Percentiles rank a stretch among this genome's conserved stretches.
Conservation (phyloP, 2,329 filamentous ascomycete species). For the Fusarium keratoplasticum region DNA sequence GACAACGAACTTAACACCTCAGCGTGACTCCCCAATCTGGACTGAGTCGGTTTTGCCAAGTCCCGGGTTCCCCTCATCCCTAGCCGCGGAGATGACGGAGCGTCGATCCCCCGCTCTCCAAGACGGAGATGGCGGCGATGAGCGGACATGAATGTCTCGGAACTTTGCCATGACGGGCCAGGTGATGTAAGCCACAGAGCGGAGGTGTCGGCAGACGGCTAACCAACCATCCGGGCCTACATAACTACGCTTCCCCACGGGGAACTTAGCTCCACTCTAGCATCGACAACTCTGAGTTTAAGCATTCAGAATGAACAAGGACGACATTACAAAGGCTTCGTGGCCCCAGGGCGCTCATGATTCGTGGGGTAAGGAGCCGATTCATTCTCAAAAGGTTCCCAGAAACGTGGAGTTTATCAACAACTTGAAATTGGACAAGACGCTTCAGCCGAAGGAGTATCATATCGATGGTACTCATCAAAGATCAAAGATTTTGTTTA, state of each 20-base stretch:
- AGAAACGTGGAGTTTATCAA: background rate
- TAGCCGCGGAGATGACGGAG: background rate
- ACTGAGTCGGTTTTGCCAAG: background rate
- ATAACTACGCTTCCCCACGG: constrained; percentile 9
- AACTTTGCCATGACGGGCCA: background rate
- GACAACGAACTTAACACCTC: background rate
- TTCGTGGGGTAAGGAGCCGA: constrained; percentile 13
- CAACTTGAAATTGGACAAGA: background rate
- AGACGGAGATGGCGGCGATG: constrained; percentile 18
- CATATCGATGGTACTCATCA: background rate
- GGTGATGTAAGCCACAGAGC: background rate
- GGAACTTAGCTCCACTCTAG: background rate
- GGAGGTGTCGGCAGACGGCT: background rate
- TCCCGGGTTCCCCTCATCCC: background rate
- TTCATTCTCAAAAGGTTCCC: background rate
- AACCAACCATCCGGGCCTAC: background rate
- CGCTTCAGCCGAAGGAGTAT: background rate
- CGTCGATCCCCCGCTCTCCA: constrained; percentile 1
- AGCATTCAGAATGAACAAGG: background rate
- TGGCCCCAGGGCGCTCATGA: constrained; percentile 13
- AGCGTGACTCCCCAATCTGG: background rate
- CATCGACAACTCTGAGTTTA: background rate
- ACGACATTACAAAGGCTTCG: background rate
- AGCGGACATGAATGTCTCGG: constrained; percentile 8
- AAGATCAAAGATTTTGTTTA: background rate